Base-by-base conservation (phyloP, 1,284 basidiomycete species). In the Taiwanofungus camphoratus region DNA sequence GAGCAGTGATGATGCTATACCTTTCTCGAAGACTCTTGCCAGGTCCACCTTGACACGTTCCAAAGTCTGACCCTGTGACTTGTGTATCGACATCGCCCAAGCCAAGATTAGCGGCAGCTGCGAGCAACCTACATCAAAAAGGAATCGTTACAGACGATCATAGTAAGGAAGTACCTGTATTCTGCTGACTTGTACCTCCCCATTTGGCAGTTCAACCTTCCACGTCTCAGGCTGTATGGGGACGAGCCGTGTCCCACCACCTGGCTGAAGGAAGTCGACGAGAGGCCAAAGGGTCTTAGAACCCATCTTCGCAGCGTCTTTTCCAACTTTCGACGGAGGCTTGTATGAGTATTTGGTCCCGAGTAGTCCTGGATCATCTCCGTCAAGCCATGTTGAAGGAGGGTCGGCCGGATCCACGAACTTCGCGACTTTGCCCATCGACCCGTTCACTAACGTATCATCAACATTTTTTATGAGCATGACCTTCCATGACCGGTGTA, bases 1-100 rank as follows among this genome's bases (percentile, higher is more conserved):
- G 56, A 41, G 22, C 64, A 56, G 46, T 15, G 15, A 42, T 6
- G 49, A 46, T 30, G 19, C 51, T 70, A 26, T 41, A 77, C 92
- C 92, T 66, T 92, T 94, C 67, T 96, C 93, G 57, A 97, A 93
- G 1, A 90, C 81, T 55, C 77, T 80, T 4, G 73, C 79, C 15
- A 91, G 67, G 55, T 92, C 88, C 27, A 92, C 86, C 58, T 83
- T 90, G 45, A 94, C 90, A 18, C 89, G 77, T 35, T 92, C 86
- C 2, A 95, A 68, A 0, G 87, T 94, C 62, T 93, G 91, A 7
- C 91, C 91, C 62, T 94, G 92, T 4, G 87, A 87, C 61, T 97
- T 97, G 64, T 97, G 93, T 44, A 96, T 96, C 36, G 88, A 92
- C 87, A 92, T 90, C 0, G 91, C 89, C 90, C 88, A 93, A 1